Conservation (phyloP, 169 alveolate genomes). For the Plasmodium gaboni region DNA sequence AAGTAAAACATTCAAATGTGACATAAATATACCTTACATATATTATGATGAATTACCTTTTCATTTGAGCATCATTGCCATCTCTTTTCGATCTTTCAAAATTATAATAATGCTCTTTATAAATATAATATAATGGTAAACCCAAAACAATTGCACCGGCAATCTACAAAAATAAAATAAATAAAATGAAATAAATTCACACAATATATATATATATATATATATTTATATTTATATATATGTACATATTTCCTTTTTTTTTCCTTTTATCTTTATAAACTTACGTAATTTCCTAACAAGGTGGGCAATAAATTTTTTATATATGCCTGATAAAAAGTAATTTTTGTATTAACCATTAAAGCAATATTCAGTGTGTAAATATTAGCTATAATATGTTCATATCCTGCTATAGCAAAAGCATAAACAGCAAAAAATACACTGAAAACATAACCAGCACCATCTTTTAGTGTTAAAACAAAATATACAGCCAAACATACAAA, state of each 20-base stretch:
- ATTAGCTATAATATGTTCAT: slow-evolving; percentile 86
- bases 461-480: slow-evolving; percentile 61
- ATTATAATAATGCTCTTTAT: slow-evolving; percentile 12
- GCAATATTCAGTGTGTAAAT: slow-evolving; percentile 84
- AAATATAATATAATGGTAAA: slow-evolving; percentile 25
- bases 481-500: slow-evolving; percentile 86
- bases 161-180: slow-evolving; percentile 21
- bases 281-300: slow-evolving; percentile 79
- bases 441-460: slow-evolving; percentile 76
- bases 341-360: slow-evolving; percentile 65
- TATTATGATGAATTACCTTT: neutral
- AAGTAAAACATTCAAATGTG: neutral
- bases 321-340: slow-evolving; percentile 72
- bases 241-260: too few relatives aligned
- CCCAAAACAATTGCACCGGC: slow-evolving; percentile 55
- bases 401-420: slow-evolving; percentile 87
- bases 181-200: neutral
- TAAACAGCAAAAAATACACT: slow-evolving; percentile 79
- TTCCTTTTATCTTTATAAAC: neutral
- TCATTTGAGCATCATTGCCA: neutral
- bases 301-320: slow-evolving; percentile 79
- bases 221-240: too few relatives aligned
- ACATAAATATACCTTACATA: neutral
- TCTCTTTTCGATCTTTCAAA: slow-evolving; percentile 10
- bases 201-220: neutral